These are phyloP conservation scores for Raphanus sativus DNA, from an alignment of 345 rosid species.

Conservation along the genomic window DNA sequence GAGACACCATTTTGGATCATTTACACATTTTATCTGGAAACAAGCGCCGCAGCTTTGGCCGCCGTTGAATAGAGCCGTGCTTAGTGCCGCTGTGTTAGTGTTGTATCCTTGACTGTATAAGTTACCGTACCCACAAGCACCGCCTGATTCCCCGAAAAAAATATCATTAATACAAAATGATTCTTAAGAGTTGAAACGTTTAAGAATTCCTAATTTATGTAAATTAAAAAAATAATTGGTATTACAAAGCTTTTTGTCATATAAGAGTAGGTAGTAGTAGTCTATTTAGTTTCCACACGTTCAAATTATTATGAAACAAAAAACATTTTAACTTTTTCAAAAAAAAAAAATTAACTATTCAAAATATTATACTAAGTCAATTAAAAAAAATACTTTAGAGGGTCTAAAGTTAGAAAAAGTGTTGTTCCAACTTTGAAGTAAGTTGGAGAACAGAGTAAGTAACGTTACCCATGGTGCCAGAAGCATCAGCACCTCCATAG, in stretches of 20 bases:
- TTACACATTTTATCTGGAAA: slow-evolving; percentile 59
- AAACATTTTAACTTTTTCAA: too few species aligned
- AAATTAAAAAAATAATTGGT: background rate
- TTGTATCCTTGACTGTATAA: slow-evolving; percentile 75
- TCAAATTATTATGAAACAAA: background rate
- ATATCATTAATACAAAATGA: background rate
- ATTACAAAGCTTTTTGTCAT: background rate
- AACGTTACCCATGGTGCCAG: slow-evolving; percentile 75
- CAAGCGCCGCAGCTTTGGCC: slow-evolving; percentile 79
- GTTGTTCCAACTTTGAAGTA: background rate
- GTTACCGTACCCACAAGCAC: slow-evolving; percentile 86
- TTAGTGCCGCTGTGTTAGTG: slow-evolving; percentile 74
- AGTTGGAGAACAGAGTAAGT: slow-evolving; percentile 7
- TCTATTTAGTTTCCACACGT: background rate
- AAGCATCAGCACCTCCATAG: slow-evolving; percentile 81
- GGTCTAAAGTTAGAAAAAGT: background rate
- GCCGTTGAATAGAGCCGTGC: slow-evolving; percentile 75
- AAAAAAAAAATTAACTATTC: too few species aligned
- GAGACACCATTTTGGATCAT: slow-evolving; percentile 66
- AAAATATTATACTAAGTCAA: background rate
- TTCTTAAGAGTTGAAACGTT: background rate
- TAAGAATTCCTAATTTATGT: background rate
- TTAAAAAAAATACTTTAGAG: background rate
- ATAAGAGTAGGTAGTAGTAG: background rate
- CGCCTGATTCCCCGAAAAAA: slow-evolving; percentile 44